Evolutionary conservation across 345 rosid species (phyloP).

Genomic region (Sonneratia caseolaris): DNA sequence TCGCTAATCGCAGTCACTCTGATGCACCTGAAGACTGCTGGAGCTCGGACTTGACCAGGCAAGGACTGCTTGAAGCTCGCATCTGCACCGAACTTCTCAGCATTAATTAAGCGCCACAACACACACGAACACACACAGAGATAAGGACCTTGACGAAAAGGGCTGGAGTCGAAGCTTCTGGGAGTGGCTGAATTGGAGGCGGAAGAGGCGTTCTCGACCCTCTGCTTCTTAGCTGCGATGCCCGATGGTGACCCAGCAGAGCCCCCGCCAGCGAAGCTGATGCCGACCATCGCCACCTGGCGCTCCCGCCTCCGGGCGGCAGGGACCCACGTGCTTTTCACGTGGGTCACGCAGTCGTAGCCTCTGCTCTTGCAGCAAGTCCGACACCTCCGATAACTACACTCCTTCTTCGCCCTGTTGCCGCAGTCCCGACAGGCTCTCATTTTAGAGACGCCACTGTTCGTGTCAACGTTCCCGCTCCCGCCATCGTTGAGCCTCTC

Average conservation of each 20-base stretch:
- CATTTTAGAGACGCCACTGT: conserved; percentile 3
- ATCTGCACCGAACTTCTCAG: conserved; percentile 10
- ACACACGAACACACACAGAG: background rate
- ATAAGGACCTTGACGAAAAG: conserved; percentile 41
- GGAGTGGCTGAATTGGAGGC: conserved; percentile 27
- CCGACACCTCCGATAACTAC: conserved; percentile 53
- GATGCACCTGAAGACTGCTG: conserved; percentile 37
- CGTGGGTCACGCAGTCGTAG: conserved; percentile 59
- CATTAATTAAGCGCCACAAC: background rate
- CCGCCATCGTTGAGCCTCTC: conserved; percentile 6
- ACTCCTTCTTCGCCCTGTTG: conserved; percentile 76
- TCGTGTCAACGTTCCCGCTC: background rate
- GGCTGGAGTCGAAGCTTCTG: conserved; percentile 26
- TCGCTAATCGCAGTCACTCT: conserved; percentile 29
- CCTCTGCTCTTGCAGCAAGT: conserved; percentile 79
- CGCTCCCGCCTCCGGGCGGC: conserved; percentile 40
- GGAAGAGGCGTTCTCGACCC: conserved; percentile 22
- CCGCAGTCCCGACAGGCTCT: conserved; percentile 72
- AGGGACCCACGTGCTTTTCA: conserved; percentile 83
- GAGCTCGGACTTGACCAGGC: conserved; percentile 29
- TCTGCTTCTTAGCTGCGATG: conserved; percentile 40
- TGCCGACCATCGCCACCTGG: conserved; percentile 12
- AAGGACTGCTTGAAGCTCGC: conserved; percentile 32
- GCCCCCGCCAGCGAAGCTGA: conserved; percentile 15
- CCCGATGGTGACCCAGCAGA: conserved; percentile 43